Conservation (phyloP, 108 stramenopile genomes). For the Fistulifera pelliculosa region DNA sequence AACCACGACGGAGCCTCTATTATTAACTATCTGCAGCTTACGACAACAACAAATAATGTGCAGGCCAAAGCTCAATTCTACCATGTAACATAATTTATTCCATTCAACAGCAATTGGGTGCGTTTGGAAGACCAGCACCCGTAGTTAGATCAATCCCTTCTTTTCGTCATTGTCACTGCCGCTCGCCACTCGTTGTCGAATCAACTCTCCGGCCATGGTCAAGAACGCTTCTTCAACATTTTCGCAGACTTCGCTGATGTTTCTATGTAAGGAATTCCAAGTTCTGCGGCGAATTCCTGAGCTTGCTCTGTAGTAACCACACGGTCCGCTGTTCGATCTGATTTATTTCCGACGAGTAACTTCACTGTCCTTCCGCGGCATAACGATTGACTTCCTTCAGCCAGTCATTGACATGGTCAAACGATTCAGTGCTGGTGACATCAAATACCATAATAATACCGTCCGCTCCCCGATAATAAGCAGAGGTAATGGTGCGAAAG, state of each 20-base stretch:
- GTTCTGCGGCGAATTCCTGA: conserved; percentile 90
- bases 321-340: conserved; percentile 79
- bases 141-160: conserved; percentile 42
- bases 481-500: conserved; percentile 97
- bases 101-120: too few species aligned
- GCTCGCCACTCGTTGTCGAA: conserved; percentile 69
- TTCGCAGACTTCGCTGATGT: conserved; percentile 92
- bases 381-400: conserved; percentile 96
- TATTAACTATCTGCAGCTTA: too few species aligned
- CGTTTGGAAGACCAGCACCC: too few species aligned
- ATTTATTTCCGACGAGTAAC: conserved; percentile 95
- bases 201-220: conserved; percentile 96
- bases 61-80: too few species aligned
- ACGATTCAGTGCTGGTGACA: conserved; percentile 92
- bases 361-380: conserved; percentile 95
- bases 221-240: conserved; percentile 98
- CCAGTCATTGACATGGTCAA: conserved; percentile 98
- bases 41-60: too few species aligned
- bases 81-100: too few species aligned
- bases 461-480: conserved; percentile 90
- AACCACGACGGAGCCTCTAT: too few species aligned
- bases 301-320: conserved; percentile 88
- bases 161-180: conserved; percentile 26
- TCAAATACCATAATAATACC: conserved; percentile 99
- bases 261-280: conserved; percentile 97